phyloP scores from a whole-genome alignment of 140 eudicot genomes.

The Stevia rebaudiana region DNA sequence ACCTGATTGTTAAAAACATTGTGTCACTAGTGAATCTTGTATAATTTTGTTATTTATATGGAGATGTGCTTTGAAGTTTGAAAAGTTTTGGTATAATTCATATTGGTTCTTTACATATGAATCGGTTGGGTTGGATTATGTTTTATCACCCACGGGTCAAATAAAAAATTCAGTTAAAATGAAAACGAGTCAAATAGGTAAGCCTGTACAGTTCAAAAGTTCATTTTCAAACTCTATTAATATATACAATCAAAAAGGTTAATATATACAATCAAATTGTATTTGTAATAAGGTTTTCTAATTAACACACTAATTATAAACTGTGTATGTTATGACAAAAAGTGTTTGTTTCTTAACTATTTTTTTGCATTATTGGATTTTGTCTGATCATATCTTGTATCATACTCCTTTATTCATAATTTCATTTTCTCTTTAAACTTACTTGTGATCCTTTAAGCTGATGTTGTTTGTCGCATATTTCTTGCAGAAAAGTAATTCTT shows the following conservation, averaged over 20 bases:
- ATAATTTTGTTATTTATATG: neutral
- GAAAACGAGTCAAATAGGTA: neutral
- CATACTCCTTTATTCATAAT: neutral
- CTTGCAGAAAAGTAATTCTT: constrained; percentile 50
- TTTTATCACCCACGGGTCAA: neutral
- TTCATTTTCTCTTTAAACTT: constrained; percentile 3
- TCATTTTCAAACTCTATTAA: neutral
- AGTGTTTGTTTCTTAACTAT: neutral
- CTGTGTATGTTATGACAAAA: no score
- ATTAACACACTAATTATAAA: no score
- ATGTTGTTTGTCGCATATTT: constrained; percentile 6
- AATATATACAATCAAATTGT: neutral
- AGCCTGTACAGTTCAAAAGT: neutral
- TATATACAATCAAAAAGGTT: neutral
- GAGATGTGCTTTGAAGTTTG: neutral
- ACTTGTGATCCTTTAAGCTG: neutral
- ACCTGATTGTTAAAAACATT: neutral
- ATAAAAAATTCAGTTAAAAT: neutral
- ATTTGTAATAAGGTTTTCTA: neutral
- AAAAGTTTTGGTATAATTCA: neutral
- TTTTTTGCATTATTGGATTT: neutral
- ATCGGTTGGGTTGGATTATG: neutral
- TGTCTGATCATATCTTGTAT: neutral
- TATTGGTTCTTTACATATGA: neutral
- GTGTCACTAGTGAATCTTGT: neutral